Percentiles rank a stretch among this genome's conserved stretches.
Conservation (phyloP, 495 filamentous ascomycete species). For the Recurvomyces mirabilis region DNA sequence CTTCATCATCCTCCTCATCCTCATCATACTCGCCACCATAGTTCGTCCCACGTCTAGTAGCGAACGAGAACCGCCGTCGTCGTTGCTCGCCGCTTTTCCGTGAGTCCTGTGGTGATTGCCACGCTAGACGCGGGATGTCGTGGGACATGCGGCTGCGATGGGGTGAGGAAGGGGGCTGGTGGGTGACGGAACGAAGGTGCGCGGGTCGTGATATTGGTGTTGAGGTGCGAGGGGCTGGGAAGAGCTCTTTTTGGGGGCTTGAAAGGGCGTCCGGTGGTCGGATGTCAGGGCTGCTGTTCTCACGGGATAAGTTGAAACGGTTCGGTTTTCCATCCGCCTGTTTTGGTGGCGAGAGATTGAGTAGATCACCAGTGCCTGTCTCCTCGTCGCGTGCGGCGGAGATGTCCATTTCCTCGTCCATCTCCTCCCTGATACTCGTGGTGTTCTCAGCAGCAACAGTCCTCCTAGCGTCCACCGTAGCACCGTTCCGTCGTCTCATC, state of each 20-base stretch:
- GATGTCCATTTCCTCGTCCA: conserved; percentile 72
- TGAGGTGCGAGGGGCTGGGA: background rate
- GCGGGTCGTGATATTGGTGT: background rate
- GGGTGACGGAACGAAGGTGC: background rate
- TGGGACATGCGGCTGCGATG: conserved; percentile 6
- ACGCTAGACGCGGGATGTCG: conserved; percentile 27
- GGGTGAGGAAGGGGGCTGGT: background rate
- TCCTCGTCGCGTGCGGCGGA: conserved; percentile 42
- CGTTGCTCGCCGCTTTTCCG: conserved; percentile 9
- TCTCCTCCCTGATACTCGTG: no score
- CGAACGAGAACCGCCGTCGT: conserved; percentile 25
- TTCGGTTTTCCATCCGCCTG: conserved; percentile 57
- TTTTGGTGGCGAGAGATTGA: conserved; percentile 52
- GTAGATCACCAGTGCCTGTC: conserved; percentile 45
- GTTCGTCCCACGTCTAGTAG: background rate
- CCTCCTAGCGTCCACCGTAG: conserved; percentile 29
- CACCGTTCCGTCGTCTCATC: conserved; percentile 52
- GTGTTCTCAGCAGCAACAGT: conserved; percentile 12
- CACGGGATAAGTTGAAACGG: conserved; percentile 66
- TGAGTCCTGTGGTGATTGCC: conserved; percentile 6
- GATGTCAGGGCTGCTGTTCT: conserved; percentile 39
- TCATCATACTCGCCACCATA: conserved; percentile 33
- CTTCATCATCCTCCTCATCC: conserved; percentile 61
- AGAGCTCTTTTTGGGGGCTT: background rate
- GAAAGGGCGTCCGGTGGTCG: conserved; percentile 8